A percentile compares a stretch with the other conserved stretches of the same genome.
phyloP scores from a whole-genome alignment of 2,329 filamentous ascomycete species.

The Fusarium neocosmosporiellum region DNA sequence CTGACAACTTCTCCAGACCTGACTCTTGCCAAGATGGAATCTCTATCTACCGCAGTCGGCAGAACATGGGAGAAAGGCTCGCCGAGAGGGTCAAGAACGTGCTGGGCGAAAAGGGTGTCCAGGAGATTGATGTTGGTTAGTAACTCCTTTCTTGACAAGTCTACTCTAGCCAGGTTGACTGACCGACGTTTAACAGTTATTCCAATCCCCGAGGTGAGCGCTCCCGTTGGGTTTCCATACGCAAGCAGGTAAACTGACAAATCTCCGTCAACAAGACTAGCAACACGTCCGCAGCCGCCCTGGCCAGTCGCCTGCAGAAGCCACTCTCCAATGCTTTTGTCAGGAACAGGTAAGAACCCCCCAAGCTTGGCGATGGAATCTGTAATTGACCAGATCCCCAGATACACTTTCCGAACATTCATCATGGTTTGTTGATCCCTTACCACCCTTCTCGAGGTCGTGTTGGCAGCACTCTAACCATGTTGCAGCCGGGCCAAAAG shows the following conservation, averaged over 20 bases:
- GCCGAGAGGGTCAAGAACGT: slow-evolving; percentile 76
- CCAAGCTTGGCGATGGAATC: neutral
- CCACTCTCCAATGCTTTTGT: slow-evolving; percentile 85
- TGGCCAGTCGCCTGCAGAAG: slow-evolving; percentile 77
- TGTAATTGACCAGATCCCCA: neutral
- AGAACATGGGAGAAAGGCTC: slow-evolving; percentile 86
- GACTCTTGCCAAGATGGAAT: slow-evolving; percentile 89
- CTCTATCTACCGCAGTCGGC: slow-evolving; percentile 82
- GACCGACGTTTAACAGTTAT: slow-evolving; percentile 66
- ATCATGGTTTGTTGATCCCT: slow-evolving; percentile 47
- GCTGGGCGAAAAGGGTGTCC: slow-evolving; percentile 75
- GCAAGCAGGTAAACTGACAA: neutral
- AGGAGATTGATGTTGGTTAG: slow-evolving; percentile 76
- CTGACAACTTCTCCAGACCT: slow-evolving; percentile 85
- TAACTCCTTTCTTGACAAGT: neutral
- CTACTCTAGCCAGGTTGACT: neutral
- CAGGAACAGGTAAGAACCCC: slow-evolving; percentile 78
- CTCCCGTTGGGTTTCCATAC: neutral
- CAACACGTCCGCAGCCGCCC: slow-evolving; percentile 80
- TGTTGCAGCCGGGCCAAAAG: slow-evolving; percentile 61
- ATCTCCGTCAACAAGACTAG: slow-evolving; percentile 67
- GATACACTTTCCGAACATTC: slow-evolving; percentile 81
- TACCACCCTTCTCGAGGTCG: neutral
- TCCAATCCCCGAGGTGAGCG: slow-evolving; percentile 67
- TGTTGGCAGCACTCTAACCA: neutral